Base-by-base conservation (phyloP, 805 yeast genomes). In the Yarrowia sp. region DNA sequence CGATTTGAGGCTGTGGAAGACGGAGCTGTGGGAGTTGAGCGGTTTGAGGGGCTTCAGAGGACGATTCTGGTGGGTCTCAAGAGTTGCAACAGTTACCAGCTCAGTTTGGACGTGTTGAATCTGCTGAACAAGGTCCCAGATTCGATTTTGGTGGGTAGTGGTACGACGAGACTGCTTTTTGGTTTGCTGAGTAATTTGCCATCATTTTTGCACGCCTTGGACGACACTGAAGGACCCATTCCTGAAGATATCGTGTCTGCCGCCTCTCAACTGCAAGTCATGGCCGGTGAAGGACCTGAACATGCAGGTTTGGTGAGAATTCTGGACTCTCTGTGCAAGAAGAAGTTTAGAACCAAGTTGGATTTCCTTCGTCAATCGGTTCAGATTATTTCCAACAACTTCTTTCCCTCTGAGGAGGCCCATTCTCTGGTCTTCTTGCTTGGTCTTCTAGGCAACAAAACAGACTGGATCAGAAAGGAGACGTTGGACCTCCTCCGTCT, bases 321-420 rank as follows among this genome's bases (percentile, higher is more conserved):
- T 46, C 79, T 95, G 69, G 85, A 86, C 42, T 92, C 98, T 0
- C 82, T 92, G 56, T 84, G 92, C 1, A 91, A 89, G 75, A 85
- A 86, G 69, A 83, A 92, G 72, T 94, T 96, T 78, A 82, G 99
- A 74, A 88, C 94, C n/a, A 92, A 92, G 76, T 87, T 89, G 70
- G 99, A 95, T 75, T 94, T 96, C 72, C 78, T 93, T 72, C 86
- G 87, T 50, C 98, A 95, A 77, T 84, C 91, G 3, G 87, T 91
- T 1, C 84, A 88, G 55, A 87, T 89, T 38, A 84, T 94, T n/a
- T 83, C 86, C 32, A 80, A 84, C 42, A 82, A 83, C 42, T 92
- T 89, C 73, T 91, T 92, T 79, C 92, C 93, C 0, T 84, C 84
- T 16, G 89, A 83, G 74, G 89, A 91, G 55, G 90, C 93, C 0